phyloP scores from a whole-genome alignment of 23 red algal species.

The Agarophyton chilense region DNA sequence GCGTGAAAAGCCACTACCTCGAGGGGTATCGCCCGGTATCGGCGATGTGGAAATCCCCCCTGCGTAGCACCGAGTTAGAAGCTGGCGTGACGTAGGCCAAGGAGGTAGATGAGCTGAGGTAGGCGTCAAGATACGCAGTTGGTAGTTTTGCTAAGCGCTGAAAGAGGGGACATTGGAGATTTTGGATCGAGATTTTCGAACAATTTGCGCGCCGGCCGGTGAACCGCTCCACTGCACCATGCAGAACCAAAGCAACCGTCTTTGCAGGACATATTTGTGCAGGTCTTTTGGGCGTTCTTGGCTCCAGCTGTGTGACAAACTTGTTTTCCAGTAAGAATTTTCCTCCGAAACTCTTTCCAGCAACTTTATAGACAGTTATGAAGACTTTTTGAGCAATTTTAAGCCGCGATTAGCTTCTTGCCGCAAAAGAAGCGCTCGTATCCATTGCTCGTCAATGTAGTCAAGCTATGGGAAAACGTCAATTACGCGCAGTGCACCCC shows the following conservation, averaged over 20 bases:
- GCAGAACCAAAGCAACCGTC: neutral
- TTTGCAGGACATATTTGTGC: slow-evolving; percentile 14
- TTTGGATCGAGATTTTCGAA: neutral
- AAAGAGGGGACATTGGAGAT: neutral
- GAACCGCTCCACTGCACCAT: neutral
- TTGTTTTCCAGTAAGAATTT: slow-evolving; percentile 42
- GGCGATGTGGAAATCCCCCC: neutral
- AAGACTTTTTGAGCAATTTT: neutral
- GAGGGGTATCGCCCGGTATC: neutral
- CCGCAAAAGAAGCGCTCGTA: no score
- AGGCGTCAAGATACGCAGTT: neutral
- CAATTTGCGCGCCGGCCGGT: neutral
- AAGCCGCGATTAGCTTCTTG: neutral
- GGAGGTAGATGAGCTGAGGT: neutral
- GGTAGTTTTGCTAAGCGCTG: neutral
- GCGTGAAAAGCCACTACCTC: neutral
- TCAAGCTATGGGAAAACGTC: no score
- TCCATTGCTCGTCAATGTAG: no score
- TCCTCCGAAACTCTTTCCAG: slow-evolving; percentile 30
- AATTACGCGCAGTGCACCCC: no score
- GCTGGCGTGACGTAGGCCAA: neutral
- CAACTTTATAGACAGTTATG: neutral
- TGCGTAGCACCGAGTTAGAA: neutral
- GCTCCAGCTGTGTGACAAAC: neutral
- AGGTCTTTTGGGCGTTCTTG: slow-evolving; percentile 20